Base-by-base conservation (phyloP, 2,329 filamentous ascomycete species). In the Paraphoma chrysanthemicola region DNA sequence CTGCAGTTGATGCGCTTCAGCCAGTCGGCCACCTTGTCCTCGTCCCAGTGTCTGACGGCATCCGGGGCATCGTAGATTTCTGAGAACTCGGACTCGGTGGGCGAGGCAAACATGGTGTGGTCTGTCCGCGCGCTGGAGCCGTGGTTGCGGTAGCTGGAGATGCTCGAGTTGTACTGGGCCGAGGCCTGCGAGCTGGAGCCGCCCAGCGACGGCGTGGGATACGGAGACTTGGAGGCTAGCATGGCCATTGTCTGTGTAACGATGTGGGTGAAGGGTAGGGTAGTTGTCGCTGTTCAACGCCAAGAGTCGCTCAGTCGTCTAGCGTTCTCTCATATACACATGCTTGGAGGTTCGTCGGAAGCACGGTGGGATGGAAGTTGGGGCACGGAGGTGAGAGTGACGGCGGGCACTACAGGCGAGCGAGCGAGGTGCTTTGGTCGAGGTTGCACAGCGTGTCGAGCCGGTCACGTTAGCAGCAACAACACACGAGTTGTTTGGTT, bases 31-130 rank as follows among this genome's bases (percentile, higher is more conserved):
- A 99, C 95, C 65, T 88, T 88, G 65, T 93, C 90, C 80, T 98
- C 95, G 72, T 94, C 90, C 94, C 94, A 98, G 18, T 79, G 82
- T 66, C 83, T 73, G 48, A 81, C 75, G 42, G 77, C 87, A 69
- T 93, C 90, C 51, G 90, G 85, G 31, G 86, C 86, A 65, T 94
- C 92, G 68, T 86, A 84, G 42, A 77, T 79, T 64, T 96, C 93
- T 23, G 92, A 95, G 77, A 97, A 97, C 67, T 97, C 93, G 29
- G 92, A 96, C 72, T 96, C 92, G 63, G 93, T 97, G 44, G 93
- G 93, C 73, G 92, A 96, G 42, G 87, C 86, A 72, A 90, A 94
- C 63, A 80, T 75, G 52, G 76, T 76, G 57, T 89, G 85, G 56
- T 82, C 74, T 28, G 75, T 65, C 6, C 71, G 69, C 10, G 72